Evolutionary conservation across 2,329 filamentous ascomycete species (phyloP).

Genomic region (Penicillium crustosum): DNA sequence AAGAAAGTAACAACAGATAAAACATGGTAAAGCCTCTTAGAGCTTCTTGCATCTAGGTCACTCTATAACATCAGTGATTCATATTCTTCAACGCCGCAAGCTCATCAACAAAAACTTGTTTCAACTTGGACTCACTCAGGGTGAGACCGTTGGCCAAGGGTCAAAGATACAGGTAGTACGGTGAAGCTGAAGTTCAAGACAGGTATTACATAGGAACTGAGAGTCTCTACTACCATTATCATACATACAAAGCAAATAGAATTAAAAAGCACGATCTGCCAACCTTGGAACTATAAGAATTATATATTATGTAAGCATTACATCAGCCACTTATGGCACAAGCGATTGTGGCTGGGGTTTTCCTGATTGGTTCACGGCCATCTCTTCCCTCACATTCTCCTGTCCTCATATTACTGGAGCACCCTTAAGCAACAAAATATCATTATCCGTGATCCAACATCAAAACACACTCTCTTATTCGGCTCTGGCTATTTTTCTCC

Average conservation of each 20-base stretch:
- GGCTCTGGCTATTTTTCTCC: background rate
- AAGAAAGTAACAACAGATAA: background rate
- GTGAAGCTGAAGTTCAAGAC: background rate
- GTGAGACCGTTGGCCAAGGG: background rate
- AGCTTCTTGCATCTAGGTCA: background rate
- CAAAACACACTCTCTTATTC: background rate
- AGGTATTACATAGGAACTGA: background rate
- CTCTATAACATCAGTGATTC: background rate
- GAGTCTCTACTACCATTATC: background rate
- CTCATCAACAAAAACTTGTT: background rate
- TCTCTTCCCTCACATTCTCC: constrained; percentile 4
- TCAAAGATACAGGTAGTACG: background rate
- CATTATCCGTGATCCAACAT: background rate
- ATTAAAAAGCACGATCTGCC: background rate
- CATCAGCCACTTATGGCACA: constrained; percentile 1
- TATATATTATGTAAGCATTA: background rate
- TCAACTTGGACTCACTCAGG: background rate
- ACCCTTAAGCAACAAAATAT: background rate
- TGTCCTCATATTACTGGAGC: background rate
- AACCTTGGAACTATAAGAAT: background rate
- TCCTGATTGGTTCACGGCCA: constrained; percentile 7
- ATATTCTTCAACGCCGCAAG: background rate
- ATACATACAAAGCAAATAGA: background rate
- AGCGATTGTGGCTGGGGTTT: background rate
- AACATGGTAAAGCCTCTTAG: constrained; percentile 23